phyloP scores from a whole-genome alignment of 2,329 filamentous ascomycete genomes.

The Apiospora malaysiana region DNA sequence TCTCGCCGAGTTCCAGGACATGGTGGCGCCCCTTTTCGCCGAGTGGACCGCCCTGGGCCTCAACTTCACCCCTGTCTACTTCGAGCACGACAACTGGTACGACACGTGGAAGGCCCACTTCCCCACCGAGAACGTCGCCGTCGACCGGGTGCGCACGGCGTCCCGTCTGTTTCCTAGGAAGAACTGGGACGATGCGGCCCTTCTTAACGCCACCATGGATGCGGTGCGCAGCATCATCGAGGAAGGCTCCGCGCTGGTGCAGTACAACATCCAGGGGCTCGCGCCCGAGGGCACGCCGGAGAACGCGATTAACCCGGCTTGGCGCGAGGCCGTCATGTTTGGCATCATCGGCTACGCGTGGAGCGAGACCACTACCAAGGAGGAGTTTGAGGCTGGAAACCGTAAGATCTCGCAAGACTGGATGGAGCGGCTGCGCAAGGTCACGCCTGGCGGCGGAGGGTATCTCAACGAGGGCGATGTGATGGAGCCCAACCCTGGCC shows the following conservation, averaged over 20 bases:
- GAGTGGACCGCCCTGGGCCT: constrained; percentile 5
- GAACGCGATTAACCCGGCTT: constrained; percentile 12
- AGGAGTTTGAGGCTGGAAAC: not conserved
- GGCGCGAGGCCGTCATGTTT: constrained; percentile 17
- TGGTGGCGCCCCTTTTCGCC: constrained; percentile 8
- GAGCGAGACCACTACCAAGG: not conserved
- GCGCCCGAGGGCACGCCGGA: not conserved
- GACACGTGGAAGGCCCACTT: constrained; percentile 18
- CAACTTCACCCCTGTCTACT: not conserved
- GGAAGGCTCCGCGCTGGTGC: constrained; percentile 8
- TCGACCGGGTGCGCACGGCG: constrained; percentile 3
- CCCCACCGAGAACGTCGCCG: constrained; percentile 7
- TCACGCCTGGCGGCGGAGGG: constrained; percentile 42
- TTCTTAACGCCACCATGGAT: constrained; percentile 8
- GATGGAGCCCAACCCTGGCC: constrained; percentile 47
- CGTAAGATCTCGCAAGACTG: not conserved
- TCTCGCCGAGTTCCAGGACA: constrained; percentile 1
- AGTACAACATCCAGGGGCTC: constrained; percentile 3
- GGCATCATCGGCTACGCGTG: constrained; percentile 16
- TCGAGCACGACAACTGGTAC: constrained; percentile 17
- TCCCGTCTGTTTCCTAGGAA: constrained; percentile 4
- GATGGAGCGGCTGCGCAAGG: constrained; percentile 4
- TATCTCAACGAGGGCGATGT: constrained; percentile 57
- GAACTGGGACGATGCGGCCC: constrained; percentile 6
- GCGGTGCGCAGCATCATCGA: constrained; percentile 9